Conservation (phyloP, 495 filamentous ascomycete species). For the Hyaloscypha hepaticicola region DNA sequence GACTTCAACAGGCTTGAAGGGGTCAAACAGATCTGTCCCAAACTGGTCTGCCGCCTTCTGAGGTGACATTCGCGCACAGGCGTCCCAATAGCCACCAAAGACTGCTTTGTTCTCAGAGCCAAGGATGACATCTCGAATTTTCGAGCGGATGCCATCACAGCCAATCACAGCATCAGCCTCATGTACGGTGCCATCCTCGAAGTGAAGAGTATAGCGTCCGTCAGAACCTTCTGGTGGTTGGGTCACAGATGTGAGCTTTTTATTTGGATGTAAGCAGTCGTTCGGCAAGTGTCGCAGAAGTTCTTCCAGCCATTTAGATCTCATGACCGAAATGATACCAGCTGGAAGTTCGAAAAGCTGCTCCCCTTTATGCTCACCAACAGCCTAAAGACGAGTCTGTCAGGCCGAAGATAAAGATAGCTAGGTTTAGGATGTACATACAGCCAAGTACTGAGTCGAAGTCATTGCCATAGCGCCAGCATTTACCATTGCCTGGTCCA, state of each 20-base stretch:
- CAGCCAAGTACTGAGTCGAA: neutral
- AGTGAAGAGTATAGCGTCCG: conserved; percentile 1
- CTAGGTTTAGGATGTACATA: too few species aligned
- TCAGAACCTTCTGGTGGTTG: neutral
- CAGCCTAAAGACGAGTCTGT: too few species aligned
- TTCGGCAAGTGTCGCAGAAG: too few species aligned
- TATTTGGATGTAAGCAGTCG: too few species aligned
- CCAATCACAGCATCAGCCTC: too few species aligned
- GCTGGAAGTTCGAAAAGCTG: too few species aligned
- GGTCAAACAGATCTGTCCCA: neutral
- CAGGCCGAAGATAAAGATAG: too few species aligned
- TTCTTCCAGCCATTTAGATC: too few species aligned
- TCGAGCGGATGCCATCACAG: too few species aligned
- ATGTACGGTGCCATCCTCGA: too few species aligned
- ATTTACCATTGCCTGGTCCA: neutral
- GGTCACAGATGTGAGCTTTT: conserved; percentile 1
- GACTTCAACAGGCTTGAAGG: neutral
- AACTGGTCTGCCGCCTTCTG: neutral
- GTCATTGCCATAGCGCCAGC: conserved; percentile 2
- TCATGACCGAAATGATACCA: too few species aligned
- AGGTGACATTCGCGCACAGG: neutral
- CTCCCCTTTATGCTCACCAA: too few species aligned
- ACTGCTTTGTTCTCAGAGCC: neutral
- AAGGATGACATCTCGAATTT: conserved; percentile 1
- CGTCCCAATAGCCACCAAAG: conserved; percentile 1